Conservation (phyloP, 257 asterid genomes). For the Solanum pimpinellifolium region DNA sequence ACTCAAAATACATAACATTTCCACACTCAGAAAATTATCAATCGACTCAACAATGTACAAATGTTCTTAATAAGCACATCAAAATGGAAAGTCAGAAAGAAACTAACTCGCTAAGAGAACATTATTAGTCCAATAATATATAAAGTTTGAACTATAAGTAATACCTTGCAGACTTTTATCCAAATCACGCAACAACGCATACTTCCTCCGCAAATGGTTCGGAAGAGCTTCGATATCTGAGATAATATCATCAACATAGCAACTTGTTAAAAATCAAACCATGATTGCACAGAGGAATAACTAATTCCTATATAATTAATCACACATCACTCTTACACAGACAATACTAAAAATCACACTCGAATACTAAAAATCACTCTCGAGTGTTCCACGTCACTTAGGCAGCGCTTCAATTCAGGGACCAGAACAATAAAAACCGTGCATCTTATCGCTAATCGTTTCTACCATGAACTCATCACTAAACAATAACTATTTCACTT, state of each 20-base stretch:
- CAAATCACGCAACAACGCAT: slow-evolving; percentile 67
- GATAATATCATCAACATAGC: not conserved
- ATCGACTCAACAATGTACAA: not conserved
- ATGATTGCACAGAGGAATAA: not conserved
- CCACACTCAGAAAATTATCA: not conserved
- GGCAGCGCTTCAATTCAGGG: not conserved
- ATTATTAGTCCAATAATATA: not conserved
- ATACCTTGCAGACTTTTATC: slow-evolving; percentile 89
- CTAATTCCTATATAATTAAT: not conserved
- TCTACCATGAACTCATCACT: not conserved
- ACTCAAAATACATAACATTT: not conserved
- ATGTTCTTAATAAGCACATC: not conserved
- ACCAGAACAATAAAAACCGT: not conserved
- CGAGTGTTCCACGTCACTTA: not conserved
- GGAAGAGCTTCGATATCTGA: slow-evolving; percentile 90
- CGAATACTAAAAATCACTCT: not conserved
- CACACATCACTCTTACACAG: not conserved
- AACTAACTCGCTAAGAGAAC: not conserved
- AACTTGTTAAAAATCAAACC: not conserved
- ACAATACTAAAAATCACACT: not conserved
- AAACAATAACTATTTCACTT: not conserved
- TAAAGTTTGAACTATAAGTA: not conserved
- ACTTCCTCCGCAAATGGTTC: slow-evolving; percentile 64
- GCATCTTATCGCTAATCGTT: not conserved
- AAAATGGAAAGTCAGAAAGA: not conserved